phyloP scores from a whole-genome alignment of 1,139 yeast species.

The Schwanniomyces etchellsii region DNA sequence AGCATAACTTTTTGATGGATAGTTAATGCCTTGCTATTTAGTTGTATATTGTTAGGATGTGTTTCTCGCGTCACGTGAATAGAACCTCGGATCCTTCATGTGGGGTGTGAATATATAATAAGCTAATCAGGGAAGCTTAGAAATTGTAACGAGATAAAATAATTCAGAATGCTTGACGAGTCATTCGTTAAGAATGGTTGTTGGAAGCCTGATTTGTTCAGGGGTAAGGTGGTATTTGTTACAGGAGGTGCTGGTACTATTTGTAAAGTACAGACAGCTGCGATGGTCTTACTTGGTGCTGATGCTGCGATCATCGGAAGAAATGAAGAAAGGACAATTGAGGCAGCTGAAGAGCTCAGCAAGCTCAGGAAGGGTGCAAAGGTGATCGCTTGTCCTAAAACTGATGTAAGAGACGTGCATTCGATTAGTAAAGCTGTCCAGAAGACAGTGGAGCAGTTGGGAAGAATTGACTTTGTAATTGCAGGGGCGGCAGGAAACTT shows the following conservation, averaged over 20 bases:
- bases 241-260: constrained; percentile 97
- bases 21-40: no score
- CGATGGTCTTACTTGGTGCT: constrained; percentile 76
- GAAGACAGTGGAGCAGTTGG: constrained; percentile 57
- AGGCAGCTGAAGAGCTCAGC: constrained; percentile 63
- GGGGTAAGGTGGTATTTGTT: constrained; percentile 80
- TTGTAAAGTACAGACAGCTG: constrained; percentile 82
- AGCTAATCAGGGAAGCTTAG: no score
- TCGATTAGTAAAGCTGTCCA: constrained; percentile 58
- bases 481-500: constrained; percentile 98
- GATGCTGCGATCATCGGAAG: constrained; percentile 84
- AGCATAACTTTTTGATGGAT: no score
- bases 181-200: constrained; percentile 18
- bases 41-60: no score
- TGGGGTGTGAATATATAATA: constrained; percentile 4
- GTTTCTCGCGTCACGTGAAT: background rate
- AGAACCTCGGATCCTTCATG: background rate
- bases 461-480: constrained; percentile 75
- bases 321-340: constrained; percentile 54
- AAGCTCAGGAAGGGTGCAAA: constrained; percentile 51
- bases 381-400: constrained; percentile 62
- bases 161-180: constrained; percentile 11
- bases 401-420: constrained; percentile 70
- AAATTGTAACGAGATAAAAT: no score
- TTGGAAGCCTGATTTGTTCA: constrained; percentile 60